Percentiles rank a stretch among this genome's conserved stretches.
Conservation (phyloP, 73 alveolate genomes). For the Paramecium biaurelia region DNA sequence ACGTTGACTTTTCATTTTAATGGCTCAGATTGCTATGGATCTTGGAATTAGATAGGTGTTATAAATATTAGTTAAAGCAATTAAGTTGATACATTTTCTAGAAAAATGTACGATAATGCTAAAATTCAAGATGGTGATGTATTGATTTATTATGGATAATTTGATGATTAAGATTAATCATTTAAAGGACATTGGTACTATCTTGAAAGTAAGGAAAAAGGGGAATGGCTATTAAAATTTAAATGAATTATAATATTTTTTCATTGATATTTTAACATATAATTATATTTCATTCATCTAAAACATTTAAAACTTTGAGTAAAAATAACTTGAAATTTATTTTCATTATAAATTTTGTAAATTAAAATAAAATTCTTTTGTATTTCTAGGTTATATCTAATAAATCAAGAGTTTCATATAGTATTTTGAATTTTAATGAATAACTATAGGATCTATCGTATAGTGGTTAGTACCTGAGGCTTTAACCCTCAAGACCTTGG, state of each 20-base stretch:
- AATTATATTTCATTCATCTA: neutral
- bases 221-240: neutral
- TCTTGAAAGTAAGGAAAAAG: neutral
- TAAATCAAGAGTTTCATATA: neutral
- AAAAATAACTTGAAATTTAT: neutral
- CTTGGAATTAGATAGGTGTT: neutral
- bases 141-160: neutral
- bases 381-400: neutral
- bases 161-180: neutral
- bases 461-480: slow-evolving; percentile 63
- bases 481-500: slow-evolving; percentile 62
- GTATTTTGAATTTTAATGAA: neutral
- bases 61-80: neutral
- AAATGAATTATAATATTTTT: neutral
- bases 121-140: neutral
- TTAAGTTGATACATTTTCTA: neutral
- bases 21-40: neutral
- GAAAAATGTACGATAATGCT: neutral
- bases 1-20: neutral
- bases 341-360: neutral
- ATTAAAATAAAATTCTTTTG: too few species aligned
- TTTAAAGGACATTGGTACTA: neutral
- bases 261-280: neutral
- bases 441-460: slow-evolving; percentile 53
- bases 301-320: neutral